A percentile compares a stretch with the other conserved stretches of the same genome.
Conservation (phyloP, 2,329 filamentous ascomycete genomes). For the Helotiales sp. region DNA sequence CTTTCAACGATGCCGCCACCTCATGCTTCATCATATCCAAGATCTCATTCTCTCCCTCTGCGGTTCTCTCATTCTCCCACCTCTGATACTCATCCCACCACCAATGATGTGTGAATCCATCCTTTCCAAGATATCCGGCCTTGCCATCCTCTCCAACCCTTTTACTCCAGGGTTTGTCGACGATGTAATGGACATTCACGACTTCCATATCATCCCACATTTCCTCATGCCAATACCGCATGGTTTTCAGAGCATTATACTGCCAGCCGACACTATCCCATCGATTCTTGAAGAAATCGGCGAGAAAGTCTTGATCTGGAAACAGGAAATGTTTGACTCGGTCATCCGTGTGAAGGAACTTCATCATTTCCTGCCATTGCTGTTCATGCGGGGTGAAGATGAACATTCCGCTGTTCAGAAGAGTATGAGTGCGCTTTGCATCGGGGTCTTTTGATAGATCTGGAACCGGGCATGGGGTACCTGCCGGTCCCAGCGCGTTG, state of each 20-base stretch:
- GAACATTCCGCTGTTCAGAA: slow-evolving; percentile 54
- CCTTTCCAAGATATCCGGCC: slow-evolving; percentile 42
- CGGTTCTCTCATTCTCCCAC: slow-evolving; percentile 36
- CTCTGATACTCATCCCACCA: slow-evolving; percentile 50
- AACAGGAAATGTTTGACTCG: slow-evolving; percentile 45
- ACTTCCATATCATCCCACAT: slow-evolving; percentile 57
- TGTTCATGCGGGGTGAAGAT: slow-evolving; percentile 49
- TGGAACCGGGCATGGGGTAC: slow-evolving; percentile 31
- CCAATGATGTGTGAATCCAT: slow-evolving; percentile 54
- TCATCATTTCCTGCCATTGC: slow-evolving; percentile 37
- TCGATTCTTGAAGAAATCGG: slow-evolving; percentile 50
- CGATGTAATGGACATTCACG: slow-evolving; percentile 59
- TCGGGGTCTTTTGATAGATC: slow-evolving; percentile 31
- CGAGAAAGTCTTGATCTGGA: slow-evolving; percentile 57
- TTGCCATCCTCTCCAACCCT: slow-evolving; percentile 38
- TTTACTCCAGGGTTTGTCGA: slow-evolving; percentile 61
- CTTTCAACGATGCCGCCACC: neutral
- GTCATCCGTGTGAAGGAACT: slow-evolving; percentile 18
- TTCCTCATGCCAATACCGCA: slow-evolving; percentile 52
- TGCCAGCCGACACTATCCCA: slow-evolving; percentile 57
- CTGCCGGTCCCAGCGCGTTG: slow-evolving; percentile 42
- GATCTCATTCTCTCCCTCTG: slow-evolving; percentile 5
- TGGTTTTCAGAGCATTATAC: slow-evolving; percentile 63
- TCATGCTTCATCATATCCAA: slow-evolving; percentile 12
- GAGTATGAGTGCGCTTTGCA: slow-evolving; percentile 40